Percentiles rank a stretch among this genome's conserved stretches.
Conservation (phyloP, 495 filamentous ascomycete species). For the Rusavskia elegans region DNA sequence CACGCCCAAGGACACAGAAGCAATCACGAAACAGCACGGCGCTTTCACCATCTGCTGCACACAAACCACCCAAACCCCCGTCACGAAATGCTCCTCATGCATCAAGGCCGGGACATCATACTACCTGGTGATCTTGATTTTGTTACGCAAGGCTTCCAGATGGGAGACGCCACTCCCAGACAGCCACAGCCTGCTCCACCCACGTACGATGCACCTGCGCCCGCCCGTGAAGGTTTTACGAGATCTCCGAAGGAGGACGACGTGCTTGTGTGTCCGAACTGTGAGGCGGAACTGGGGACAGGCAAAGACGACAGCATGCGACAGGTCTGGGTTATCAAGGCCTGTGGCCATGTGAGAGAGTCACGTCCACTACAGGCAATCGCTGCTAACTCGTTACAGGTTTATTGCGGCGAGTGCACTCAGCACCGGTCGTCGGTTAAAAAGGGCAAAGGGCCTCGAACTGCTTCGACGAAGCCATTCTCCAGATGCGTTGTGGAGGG, state of each 20-base stretch:
- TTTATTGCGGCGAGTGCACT: constrained; percentile 56
- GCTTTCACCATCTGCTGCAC: not conserved
- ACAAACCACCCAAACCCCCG: not conserved
- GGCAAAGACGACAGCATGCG: constrained; percentile 39
- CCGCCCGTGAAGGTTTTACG: constrained; percentile 46
- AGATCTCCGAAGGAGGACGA: constrained; percentile 45
- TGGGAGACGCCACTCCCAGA: constrained; percentile 14
- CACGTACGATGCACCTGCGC: constrained; percentile 41
- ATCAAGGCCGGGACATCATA: not conserved
- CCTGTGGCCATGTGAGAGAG: constrained; percentile 58
- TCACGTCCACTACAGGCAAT: constrained; percentile 1
- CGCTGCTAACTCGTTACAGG: constrained; percentile 25
- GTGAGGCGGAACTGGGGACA: constrained; percentile 49
- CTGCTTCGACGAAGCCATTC: constrained; percentile 23
- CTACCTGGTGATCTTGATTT: constrained; percentile 17
- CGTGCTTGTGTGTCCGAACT: constrained; percentile 54
- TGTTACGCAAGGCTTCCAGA: constrained; percentile 12
- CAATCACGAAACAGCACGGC: not conserved
- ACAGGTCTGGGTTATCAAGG: constrained; percentile 57
- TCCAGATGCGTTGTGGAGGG: constrained; percentile 33
- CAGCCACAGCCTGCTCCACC: constrained; percentile 12
- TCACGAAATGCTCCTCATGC: constrained; percentile 8
- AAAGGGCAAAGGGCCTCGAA: constrained; percentile 9
- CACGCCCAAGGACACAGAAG: not conserved
- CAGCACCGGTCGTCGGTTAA: constrained; percentile 29